phyloP scores from a whole-genome alignment of 768 basidiomycete species.

The Hemileccinum rubropunctum region DNA sequence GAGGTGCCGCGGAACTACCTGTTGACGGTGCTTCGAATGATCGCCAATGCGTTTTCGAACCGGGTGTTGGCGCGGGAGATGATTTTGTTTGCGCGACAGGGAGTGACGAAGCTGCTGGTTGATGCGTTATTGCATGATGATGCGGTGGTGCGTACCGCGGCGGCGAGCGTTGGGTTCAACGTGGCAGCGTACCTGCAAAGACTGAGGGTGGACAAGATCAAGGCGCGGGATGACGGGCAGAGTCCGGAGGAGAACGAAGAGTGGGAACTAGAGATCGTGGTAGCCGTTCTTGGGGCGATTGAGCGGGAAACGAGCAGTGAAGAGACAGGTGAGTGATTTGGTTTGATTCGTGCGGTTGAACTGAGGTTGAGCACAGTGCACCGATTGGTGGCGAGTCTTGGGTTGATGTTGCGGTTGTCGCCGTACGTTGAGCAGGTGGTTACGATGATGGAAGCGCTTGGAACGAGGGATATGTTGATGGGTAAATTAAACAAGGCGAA shows the following conservation, averaged over 20 bases:
- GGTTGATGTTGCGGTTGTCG: constrained; percentile 70
- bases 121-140: constrained; percentile 69
- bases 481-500: constrained; percentile 43
- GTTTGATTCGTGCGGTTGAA: neutral
- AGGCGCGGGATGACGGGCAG: constrained; percentile 30
- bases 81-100: constrained; percentile 35
- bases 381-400: constrained; percentile 77
- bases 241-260: constrained; percentile 62
- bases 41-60: constrained; percentile 65
- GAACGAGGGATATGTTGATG: constrained; percentile 52
- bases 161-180: constrained; percentile 82
- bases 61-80: constrained; percentile 36
- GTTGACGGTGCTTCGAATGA: constrained; percentile 64
- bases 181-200: constrained; percentile 65
- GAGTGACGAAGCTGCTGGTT: constrained; percentile 57
- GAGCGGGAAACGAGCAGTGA: constrained; percentile 64
- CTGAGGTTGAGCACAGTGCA: constrained; percentile 53
- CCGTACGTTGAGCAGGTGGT: constrained; percentile 60
- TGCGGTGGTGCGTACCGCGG: constrained; percentile 65
- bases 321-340: constrained; percentile 66
- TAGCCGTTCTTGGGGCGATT: constrained; percentile 80
- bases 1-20: constrained; percentile 49
- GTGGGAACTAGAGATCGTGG: constrained; percentile 83
- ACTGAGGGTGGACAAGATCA: constrained; percentile 45
- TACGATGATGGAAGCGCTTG: constrained; percentile 69